These are phyloP conservation scores for Zanthoxylum bungeanum DNA, from an alignment of 345 rosid genomes.

Conservation along the genomic window DNA sequence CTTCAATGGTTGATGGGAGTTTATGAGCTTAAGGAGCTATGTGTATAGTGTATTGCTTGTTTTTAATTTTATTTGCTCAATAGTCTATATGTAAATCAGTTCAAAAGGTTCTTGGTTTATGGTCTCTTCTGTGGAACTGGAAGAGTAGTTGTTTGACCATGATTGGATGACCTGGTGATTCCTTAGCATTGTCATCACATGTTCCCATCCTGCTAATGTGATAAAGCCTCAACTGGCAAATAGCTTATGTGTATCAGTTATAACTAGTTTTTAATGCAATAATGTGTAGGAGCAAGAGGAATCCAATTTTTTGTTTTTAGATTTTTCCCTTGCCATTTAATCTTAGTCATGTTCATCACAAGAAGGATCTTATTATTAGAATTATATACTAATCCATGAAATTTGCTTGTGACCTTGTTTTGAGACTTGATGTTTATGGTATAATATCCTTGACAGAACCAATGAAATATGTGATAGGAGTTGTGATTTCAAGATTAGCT, in stretches of 20 bases:
- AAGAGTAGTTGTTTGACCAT: not conserved
- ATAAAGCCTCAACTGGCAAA: not conserved
- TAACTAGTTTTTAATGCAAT: not conserved
- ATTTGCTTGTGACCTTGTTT: not conserved
- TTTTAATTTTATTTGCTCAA: not conserved
- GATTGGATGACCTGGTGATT: not conserved
- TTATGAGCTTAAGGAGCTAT: not conserved
- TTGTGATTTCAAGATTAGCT: too few relatives aligned
- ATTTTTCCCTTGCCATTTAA: not conserved
- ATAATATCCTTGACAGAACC: not conserved
- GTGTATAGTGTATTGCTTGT: not conserved
- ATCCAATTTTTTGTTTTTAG: not conserved
- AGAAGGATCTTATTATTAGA: not conserved
- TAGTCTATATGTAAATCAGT: not conserved
- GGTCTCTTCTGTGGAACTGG: not conserved
- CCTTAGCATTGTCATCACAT: not conserved
- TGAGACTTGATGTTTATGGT: not conserved
- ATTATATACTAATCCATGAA: not conserved
- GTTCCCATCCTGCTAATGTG: not conserved
- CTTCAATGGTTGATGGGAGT: not conserved
- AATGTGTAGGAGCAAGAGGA: not conserved
- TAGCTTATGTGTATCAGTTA: not conserved
- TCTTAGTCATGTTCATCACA: not conserved
- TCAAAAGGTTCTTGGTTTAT: not conserved
- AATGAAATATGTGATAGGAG: not conserved